Base-by-base conservation (phyloP, 805 yeast species). In the Candida quercuum region DNA sequence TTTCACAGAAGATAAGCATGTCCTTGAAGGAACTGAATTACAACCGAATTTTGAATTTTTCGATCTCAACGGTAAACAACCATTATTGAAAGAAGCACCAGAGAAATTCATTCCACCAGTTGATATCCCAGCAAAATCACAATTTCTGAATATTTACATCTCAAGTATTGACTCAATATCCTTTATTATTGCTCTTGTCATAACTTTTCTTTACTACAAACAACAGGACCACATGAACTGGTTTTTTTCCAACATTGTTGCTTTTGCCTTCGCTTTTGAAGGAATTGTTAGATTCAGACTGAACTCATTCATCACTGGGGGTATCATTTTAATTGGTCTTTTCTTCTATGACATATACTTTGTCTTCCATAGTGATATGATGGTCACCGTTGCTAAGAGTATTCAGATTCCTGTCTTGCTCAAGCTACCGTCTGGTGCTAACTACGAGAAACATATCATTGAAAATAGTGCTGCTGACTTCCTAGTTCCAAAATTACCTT, bases 311-410 rank as follows among this genome's bases (percentile, higher is more conserved):
- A 64, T 59, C 36, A 59, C 71, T 2, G 79, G 74, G 3, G 48
- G 63, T 13, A 43, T 72, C 10, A 49, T 78, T 24, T 57, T 81
- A 18, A 40, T 47, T 3, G 72, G 72, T 3, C 66, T 81, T 30
- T 78, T 80, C 47, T 45, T 72, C 28, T 81, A 81, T 54, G 88
- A 81, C 52, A 66, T 78, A 28, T 78, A 71, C 52, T 81, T 81
- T 59, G 88, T 81, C 1, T 82, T 79, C 56, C 74, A 71, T 5
- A 69, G 84, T 0, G 66, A 70, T 24, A 63, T 78, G 5, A 81
- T 81, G 88, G 62, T 68, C 27, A 64, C 74, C 1, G 87, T 80
- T 15, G 87, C 86, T 6, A 66, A 69, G 3, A 43, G 37, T 16
- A 47, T 80, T 17, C 72, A 75, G 4, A 61, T 74, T n/a, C 87